A percentile compares a stretch with the other conserved stretches of the same genome.
phyloP scores from a whole-genome alignment of 306 rosid genomes.

The Vicia villosa region DNA sequence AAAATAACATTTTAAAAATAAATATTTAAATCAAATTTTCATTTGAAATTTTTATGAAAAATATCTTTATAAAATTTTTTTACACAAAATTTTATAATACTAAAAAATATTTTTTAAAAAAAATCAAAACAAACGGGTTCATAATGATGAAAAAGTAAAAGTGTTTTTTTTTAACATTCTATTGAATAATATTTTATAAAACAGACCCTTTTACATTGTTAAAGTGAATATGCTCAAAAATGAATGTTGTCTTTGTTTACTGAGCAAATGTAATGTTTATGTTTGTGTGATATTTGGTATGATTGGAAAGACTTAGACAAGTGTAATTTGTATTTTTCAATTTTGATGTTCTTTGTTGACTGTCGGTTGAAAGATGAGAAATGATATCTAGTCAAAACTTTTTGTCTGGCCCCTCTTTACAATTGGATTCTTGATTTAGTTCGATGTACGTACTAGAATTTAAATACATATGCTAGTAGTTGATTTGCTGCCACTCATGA shows the following conservation, averaged over 20 bases:
- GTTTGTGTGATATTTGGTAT: not conserved
- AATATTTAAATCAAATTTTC: too few relatives aligned
- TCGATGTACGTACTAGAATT: too few relatives aligned
- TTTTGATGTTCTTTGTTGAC: not conserved
- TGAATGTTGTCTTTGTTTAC: not conserved
- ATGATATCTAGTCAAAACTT: not conserved
- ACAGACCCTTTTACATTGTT: not conserved
- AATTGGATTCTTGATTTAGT: not conserved
- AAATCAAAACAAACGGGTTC: too few relatives aligned
- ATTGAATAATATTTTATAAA: not conserved
- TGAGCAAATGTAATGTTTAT: not conserved
- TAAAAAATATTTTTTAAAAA: too few relatives aligned
- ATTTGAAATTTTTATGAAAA: too few relatives aligned
- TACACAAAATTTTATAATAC: too few relatives aligned
- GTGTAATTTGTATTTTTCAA: not conserved
- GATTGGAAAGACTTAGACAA: not conserved
- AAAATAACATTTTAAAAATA: too few relatives aligned
- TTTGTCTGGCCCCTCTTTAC: not conserved
- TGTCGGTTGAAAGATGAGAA: not conserved
- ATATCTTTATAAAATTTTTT: too few relatives aligned
- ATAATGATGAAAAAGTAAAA: too few relatives aligned
- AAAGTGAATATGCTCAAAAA: not conserved
- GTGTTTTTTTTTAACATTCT: too few relatives aligned
- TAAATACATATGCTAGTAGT: too few relatives aligned
- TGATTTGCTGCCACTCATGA: too few relatives aligned